A percentile compares a stretch with the other conserved stretches of the same genome.
Evolutionary conservation across 352 stramenopile genomes (phyloP).

Genomic region (Pythium guiyangense): DNA sequence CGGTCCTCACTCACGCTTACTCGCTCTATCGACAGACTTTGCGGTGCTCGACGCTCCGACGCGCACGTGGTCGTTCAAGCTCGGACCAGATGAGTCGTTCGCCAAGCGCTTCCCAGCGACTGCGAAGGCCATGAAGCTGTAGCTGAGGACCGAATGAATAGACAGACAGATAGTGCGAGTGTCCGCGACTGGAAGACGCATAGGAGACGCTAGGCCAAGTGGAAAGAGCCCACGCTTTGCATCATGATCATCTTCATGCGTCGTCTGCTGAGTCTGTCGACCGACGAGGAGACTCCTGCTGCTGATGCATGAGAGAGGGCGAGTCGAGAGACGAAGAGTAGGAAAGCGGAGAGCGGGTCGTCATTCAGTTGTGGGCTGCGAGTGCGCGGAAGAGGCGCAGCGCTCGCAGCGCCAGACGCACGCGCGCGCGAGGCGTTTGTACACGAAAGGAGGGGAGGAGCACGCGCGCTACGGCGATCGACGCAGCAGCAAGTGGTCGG

Average conservation of each 20-base stretch:
- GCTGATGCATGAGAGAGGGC: too few relatives aligned
- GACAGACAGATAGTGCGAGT: too few relatives aligned
- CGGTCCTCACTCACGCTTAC: constrained; percentile 1
- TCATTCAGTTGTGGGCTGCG: background rate
- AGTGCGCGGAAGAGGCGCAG: background rate
- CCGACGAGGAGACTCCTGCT: too few relatives aligned
- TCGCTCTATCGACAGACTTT: constrained; percentile 27
- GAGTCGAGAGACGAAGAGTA: too few relatives aligned
- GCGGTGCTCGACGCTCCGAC: constrained; percentile 34
- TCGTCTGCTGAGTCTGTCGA: too few relatives aligned
- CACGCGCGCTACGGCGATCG: too few relatives aligned
- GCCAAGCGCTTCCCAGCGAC: constrained; percentile 40
- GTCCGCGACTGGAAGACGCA: background rate
- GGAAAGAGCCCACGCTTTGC: too few relatives aligned
- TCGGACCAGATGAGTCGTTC: constrained; percentile 44
- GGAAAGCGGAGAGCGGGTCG: too few relatives aligned
- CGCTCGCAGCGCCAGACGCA: background rate
- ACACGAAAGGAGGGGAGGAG: background rate
- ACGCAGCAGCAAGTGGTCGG: too few relatives aligned
- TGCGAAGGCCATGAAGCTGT: constrained; percentile 46
- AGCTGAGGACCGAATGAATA: background rate
- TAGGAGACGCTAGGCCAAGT: too few relatives aligned
- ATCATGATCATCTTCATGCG: too few relatives aligned
- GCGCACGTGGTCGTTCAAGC: constrained; percentile 50
- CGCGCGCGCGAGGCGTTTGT: too few relatives aligned